These are phyloP conservation scores for Neocatenulostroma microsporum DNA, from an alignment of 2,329 filamentous ascomycete genomes.

Conservation along the genomic window DNA sequence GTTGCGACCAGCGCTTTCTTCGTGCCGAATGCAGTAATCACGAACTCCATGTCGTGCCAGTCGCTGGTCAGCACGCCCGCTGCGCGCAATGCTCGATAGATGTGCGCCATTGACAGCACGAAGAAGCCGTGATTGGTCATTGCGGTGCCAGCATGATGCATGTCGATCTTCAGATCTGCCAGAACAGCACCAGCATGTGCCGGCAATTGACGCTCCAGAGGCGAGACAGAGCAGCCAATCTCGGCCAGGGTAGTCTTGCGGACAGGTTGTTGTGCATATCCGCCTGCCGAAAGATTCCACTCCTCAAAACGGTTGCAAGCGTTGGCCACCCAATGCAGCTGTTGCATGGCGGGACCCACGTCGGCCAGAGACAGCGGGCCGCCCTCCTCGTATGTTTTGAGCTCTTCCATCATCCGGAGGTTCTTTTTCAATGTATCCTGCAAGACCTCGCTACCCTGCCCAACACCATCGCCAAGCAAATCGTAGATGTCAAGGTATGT, in stretches of 20 bases:
- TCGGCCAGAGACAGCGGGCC: not conserved
- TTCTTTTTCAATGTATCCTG: slow-evolving; percentile 2
- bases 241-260: not conserved
- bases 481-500: slow-evolving; percentile 11
- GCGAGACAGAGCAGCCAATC: not conserved
- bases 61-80: slow-evolving; percentile 1
- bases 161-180: slow-evolving; percentile 4
- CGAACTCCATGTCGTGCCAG: slow-evolving; percentile 13
- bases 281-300: not conserved
- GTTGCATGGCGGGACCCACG: not conserved
- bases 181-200: slow-evolving; percentile 5
- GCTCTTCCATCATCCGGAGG: not conserved
- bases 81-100: slow-evolving; percentile 7
- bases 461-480: slow-evolving; percentile 4
- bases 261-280: not conserved
- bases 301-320: slow-evolving; percentile 4
- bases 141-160: slow-evolving; percentile 3
- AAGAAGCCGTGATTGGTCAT: slow-evolving; percentile 4
- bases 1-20: slow-evolving; percentile 4
- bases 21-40: not conserved
- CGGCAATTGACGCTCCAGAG: slow-evolving; percentile 4
- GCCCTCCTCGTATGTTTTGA: not conserved
- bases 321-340: not conserved
- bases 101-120: slow-evolving; percentile 7
- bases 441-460: slow-evolving; percentile 1